Conservation (phyloP, 805 yeast genomes). For the Saturnispora dispora region DNA sequence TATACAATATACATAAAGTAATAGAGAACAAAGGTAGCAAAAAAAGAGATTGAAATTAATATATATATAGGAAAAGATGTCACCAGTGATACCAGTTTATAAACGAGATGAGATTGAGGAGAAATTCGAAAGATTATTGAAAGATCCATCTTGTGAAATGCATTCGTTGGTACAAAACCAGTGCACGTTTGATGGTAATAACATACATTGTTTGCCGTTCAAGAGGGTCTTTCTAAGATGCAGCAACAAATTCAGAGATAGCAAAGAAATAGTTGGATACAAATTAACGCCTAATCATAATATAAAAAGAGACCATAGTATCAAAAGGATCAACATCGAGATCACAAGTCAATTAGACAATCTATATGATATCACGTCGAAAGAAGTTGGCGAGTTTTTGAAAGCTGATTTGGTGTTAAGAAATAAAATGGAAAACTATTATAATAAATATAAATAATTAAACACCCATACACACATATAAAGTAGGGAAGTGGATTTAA, state of each 20-base stretch:
- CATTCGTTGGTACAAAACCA: slow-evolving; percentile 33
- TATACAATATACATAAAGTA: background rate
- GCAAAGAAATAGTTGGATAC: slow-evolving; percentile 23
- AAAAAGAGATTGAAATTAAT: background rate
- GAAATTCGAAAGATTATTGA: slow-evolving; percentile 11
- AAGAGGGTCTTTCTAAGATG: slow-evolving; percentile 39
- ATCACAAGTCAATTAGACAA: slow-evolving; percentile 32
- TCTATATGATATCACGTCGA: slow-evolving; percentile 16
- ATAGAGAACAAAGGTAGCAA: background rate
- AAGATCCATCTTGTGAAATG: background rate
- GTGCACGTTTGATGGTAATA: slow-evolving; percentile 37
- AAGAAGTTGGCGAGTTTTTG: slow-evolving; percentile 22
- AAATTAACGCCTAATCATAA: slow-evolving; percentile 21
- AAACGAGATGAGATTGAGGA: slow-evolving; percentile 29
- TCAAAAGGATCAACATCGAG: slow-evolving; percentile 24
- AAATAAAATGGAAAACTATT: slow-evolving; percentile 22
- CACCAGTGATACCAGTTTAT: slow-evolving; percentile 42
- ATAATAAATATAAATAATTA: slow-evolving; percentile 12
- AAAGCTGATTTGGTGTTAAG: slow-evolving; percentile 26
- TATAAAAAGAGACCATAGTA: background rate
- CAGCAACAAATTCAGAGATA: slow-evolving; percentile 18
- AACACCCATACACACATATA: background rate
- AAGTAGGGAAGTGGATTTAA: background rate
- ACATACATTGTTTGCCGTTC: slow-evolving; percentile 39
- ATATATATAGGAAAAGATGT: slow-evolving; percentile 27